A percentile compares a stretch with the other conserved stretches of the same genome.
These are phyloP conservation scores for Penicillium vulpinum DNA, from an alignment of 2,329 filamentous ascomycete species.

Conservation along the genomic window DNA sequence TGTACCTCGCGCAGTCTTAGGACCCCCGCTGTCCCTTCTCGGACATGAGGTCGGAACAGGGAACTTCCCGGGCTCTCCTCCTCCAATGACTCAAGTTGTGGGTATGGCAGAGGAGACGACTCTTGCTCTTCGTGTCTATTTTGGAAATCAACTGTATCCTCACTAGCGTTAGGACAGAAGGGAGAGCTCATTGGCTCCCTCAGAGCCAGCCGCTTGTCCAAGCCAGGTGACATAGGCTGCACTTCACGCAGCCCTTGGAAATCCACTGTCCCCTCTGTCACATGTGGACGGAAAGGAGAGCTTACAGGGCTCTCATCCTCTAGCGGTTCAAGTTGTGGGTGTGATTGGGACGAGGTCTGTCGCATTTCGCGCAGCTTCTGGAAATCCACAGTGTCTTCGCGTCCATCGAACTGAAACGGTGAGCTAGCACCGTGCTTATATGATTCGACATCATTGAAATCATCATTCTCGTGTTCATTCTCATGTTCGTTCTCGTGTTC, in stretches of 20 bases:
- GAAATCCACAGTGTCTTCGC: conserved; percentile 38
- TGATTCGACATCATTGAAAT: conserved; percentile 23
- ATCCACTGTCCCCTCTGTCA: conserved; percentile 34
- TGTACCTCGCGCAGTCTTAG: conserved; percentile 22
- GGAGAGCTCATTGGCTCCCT: conserved; percentile 39
- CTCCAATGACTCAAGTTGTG: conserved; percentile 6
- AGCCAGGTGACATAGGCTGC: conserved; percentile 17
- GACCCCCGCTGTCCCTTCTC: conserved; percentile 35
- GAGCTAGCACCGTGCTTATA: conserved; percentile 35
- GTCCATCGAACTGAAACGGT: conserved; percentile 37
- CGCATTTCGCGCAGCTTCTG: conserved; percentile 24
- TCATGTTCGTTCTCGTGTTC: conserved; percentile 13
- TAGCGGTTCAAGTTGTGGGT: conserved; percentile 8
- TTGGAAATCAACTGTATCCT: conserved; percentile 34
- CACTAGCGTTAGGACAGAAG: conserved; percentile 34
- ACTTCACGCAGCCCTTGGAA: conserved; percentile 24
- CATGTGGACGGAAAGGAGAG: conserved; percentile 40
- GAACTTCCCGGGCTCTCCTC: conserved; percentile 34
- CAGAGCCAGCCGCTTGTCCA: conserved; percentile 16
- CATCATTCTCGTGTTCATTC: conserved; percentile 18
- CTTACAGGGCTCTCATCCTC: conserved; percentile 29
- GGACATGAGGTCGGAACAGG: conserved; percentile 35
- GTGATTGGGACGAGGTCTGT: conserved; percentile 9
- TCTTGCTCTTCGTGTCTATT: conserved; percentile 17
- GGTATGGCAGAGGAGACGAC: conserved; percentile 10